These are phyloP conservation scores for Rhodotorula sp. DNA, from an alignment of 1,284 basidiomycete genomes.

Conservation along the genomic window DNA sequence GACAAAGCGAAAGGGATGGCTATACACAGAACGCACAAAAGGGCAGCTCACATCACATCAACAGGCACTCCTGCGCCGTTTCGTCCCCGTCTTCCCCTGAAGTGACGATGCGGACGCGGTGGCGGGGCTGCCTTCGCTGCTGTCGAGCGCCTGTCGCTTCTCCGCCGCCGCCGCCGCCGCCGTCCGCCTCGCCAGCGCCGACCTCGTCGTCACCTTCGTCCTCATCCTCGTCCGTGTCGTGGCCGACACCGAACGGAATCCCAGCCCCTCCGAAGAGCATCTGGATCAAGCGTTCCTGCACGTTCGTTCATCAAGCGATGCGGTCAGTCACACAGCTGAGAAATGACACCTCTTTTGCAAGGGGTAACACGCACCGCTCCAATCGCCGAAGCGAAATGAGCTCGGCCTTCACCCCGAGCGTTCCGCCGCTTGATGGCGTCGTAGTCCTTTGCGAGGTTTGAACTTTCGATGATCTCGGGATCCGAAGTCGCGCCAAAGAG, in stretches of 20 bases:
- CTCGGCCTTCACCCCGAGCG: neutral
- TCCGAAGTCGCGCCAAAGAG: constrained; percentile 66
- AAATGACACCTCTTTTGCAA: neutral
- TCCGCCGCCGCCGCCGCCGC: too few species aligned
- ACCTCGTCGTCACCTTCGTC: neutral
- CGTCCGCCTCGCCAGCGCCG: neutral
- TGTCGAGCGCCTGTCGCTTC: too few species aligned
- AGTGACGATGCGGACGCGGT: neutral
- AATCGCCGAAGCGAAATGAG: neutral
- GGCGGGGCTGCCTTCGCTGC: neutral
- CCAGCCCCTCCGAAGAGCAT: neutral
- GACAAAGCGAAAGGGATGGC: neutral
- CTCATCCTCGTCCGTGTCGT: neutral
- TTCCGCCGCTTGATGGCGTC: constrained; percentile 51
- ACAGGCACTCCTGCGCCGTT: neutral
- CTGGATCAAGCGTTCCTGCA: neutral
- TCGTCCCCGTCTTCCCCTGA: neutral
- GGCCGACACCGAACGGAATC: neutral
- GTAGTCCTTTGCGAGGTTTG: constrained; percentile 81
- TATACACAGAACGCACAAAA: neutral
- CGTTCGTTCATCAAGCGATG: too few species aligned
- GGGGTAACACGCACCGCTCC: neutral
- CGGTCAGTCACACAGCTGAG: neutral
- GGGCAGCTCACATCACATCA: neutral
- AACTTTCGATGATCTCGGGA: constrained; percentile 51